Evolutionary conservation across 2,329 filamentous ascomycete species (phyloP), one percentile per base, ranked within the genome.

Genomic region (Taxawa tesnikishii): DNA sequence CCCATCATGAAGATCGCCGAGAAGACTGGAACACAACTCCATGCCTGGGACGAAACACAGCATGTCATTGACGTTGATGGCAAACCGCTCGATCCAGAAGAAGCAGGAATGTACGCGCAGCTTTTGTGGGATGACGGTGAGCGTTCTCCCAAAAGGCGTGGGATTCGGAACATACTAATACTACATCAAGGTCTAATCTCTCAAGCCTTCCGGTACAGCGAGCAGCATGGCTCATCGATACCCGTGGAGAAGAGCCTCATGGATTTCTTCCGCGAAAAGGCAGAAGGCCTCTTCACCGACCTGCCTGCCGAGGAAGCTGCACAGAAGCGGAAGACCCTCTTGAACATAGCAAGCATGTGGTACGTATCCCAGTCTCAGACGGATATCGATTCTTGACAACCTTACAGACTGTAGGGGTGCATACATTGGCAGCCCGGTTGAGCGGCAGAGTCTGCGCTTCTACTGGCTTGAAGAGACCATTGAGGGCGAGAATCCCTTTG

Each of bases 401-500:
- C n/a, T n/a, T n/a, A n/a, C n/a, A n/a, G n/a, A n/a, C n/a, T n/a
- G n/a, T n/a, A n/a, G n/a, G n/a, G 79, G 79, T 2, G 70, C 70
- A 0, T 84, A 81, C 48, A 67, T 83, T 5, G 80, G 80, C 10
- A 77, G 68, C 37, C 67, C 73, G 0, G 61, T 81, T 6, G 56
- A 63, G 32, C 67, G 49, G 15, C 80, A 85, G 50, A 83, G 77
- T 43, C 59, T 84, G 18, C 81, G 76, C 56, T 84, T 74, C 56
- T 81, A 83, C 50, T 83, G 79, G 77, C 50, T 85, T 4, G 80
- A 85, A 48, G 78, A 84, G 53, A 82, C 77, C 42, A 75, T 84
- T 32, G 79, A 83, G 48, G 79, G 79, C 28, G 72, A 70, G 47
- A 77, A 76, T 43, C 62, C 72, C 18, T 75, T 77, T 38, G 68